phyloP scores from a whole-genome alignment of 129 eudicot species.

The Ambrosia trifida region DNA sequence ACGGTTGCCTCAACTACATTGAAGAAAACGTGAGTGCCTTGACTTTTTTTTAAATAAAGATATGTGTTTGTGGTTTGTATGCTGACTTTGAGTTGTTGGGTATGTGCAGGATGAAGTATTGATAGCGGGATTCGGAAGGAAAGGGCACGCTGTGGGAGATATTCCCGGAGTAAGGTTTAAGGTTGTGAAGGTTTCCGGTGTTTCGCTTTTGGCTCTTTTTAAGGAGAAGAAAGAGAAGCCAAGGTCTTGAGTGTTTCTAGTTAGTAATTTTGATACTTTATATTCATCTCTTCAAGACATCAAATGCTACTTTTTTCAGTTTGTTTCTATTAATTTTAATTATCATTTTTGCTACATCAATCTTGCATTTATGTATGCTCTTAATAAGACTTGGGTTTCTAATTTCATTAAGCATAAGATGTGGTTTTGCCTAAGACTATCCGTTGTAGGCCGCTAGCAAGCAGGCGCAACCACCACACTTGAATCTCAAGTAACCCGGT shows the following conservation, averaged over 20 bases:
- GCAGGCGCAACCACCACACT: too few species aligned
- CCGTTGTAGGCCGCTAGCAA: too few species aligned
- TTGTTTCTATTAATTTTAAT: neutral
- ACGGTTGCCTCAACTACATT: conserved; percentile 60
- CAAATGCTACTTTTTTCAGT: conserved; percentile 1
- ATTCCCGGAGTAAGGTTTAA: conserved; percentile 60
- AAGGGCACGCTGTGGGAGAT: conserved; percentile 61
- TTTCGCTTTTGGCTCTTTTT: conserved; percentile 53
- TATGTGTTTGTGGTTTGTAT: neutral
- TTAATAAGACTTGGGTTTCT: too few species aligned
- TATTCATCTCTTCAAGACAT: conserved; percentile 14
- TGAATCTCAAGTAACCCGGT: too few species aligned
- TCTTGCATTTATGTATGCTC: neutral
- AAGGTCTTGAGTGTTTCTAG: conserved; percentile 32
- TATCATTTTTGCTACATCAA: neutral
- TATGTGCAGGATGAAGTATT: conserved; percentile 37
- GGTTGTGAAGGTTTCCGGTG: conserved; percentile 58
- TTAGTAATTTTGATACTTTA: conserved; percentile 13
- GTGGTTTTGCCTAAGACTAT: too few species aligned
- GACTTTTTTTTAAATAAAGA: neutral
- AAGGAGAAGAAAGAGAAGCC: conserved; percentile 61
- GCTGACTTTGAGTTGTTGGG: neutral
- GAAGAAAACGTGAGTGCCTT: conserved; percentile 45
- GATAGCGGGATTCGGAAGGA: conserved; percentile 48
- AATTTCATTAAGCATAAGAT: too few species aligned